Base-by-base conservation (phyloP, 192 early-diverging fungal species). In the Lobosporangium transversale region DNA sequence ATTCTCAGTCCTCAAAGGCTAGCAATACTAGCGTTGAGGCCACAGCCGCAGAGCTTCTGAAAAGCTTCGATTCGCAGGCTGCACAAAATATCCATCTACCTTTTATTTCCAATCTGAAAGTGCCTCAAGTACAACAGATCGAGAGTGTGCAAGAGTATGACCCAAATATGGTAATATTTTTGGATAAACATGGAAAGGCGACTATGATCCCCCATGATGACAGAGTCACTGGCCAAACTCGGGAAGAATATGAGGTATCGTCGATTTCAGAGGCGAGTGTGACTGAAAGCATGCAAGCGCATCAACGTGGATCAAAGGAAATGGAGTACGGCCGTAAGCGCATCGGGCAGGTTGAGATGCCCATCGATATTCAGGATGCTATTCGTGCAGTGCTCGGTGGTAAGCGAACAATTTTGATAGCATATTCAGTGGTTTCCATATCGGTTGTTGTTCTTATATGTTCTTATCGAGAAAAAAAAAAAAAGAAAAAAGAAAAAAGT, bases 111-210 rank as follows among this genome's bases (percentile, higher is more conserved):
- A n/a, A n/a, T n/a, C n/a, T n/a, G n/a, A n/a, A n/a, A n/a, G n/a
- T n/a, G n/a, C n/a, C n/a, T n/a, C n/a, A n/a, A n/a, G n/a, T n/a
- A n/a, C n/a, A n/a, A n/a, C n/a, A n/a, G n/a, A n/a, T n/a, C n/a
- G n/a, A n/a, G n/a, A n/a, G n/a, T 24, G 37, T 45, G 4, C 40
- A 52, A 23, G 64, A 45, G 17, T 76, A 76, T 35, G 73, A 76
- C 35, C 73, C 73, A 11, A 76, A 76, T 26, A 76, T 76, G 73
- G 35, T 76, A 33, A 76, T 76, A 15, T 76, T 76, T 35, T 47
- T 76, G 27, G 73, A 76, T 31, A 76, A 76, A 31, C 73, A 62
- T 5, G 73, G 73, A 17, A 76, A 76, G 2, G 73, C 67, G 4
- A 30, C 43, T 0, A 76, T 76, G 73, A 76, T 76, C 37, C 73